Conservation (phyloP, 495 filamentous ascomycete genomes). For the Parmelia sp. region DNA sequence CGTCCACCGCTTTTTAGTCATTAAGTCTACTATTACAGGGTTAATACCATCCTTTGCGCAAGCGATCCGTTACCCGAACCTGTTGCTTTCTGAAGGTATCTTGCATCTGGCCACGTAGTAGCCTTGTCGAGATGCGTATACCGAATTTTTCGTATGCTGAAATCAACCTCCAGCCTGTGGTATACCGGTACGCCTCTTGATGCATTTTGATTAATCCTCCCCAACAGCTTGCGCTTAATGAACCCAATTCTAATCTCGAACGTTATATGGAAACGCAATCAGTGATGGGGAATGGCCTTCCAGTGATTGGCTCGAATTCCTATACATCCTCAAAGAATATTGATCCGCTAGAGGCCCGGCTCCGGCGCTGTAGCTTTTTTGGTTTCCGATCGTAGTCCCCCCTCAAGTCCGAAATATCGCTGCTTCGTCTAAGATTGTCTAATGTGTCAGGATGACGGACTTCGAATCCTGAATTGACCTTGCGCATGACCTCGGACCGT, state of each 20-base stretch:
- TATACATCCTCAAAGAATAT: not conserved
- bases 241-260: not conserved
- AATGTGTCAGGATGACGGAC: slow-evolving; percentile 51
- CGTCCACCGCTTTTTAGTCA: not conserved
- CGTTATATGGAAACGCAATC: not conserved
- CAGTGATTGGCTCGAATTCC: not conserved
- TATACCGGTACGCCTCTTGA: not conserved
- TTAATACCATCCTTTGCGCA: not conserved
- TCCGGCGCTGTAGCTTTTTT: slow-evolving; percentile 31
- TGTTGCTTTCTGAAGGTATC: not conserved
- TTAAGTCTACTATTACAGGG: not conserved
- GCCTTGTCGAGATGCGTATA: not conserved
- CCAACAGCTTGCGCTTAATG: not conserved
- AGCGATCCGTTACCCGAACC: not conserved
- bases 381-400: slow-evolving; percentile 32
- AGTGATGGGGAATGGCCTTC: not conserved
- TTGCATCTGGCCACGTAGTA: not conserved
- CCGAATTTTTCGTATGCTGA: not conserved
- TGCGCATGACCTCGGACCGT: slow-evolving; percentile 34
- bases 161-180: not conserved
- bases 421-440: slow-evolving; percentile 10
- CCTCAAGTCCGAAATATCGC: slow-evolving; percentile 12
- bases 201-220: not conserved
- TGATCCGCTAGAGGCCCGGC: slow-evolving; percentile 1
- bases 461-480: slow-evolving; percentile 58